Conservation (phyloP, 768 basidiomycete species). For the Dioszegia hungarica region DNA sequence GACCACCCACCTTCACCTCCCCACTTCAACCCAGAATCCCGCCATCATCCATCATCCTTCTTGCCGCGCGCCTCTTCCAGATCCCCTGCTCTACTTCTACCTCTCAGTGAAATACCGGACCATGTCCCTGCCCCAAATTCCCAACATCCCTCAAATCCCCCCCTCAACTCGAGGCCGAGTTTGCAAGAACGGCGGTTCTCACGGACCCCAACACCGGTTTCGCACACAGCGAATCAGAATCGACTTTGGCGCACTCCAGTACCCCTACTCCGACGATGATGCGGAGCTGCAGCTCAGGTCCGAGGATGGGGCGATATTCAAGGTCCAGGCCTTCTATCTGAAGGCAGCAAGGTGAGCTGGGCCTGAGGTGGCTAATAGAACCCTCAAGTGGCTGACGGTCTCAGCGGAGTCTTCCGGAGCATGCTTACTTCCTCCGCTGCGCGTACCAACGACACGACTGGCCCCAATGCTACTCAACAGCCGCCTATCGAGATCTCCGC, state of each 20-base stretch:
- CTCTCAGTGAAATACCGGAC: too few relatives aligned
- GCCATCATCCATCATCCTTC: neutral
- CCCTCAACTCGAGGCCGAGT: neutral
- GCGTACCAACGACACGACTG: neutral
- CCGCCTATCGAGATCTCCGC: conserved; percentile 5
- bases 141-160: too few relatives aligned
- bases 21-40: neutral
- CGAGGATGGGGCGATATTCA: conserved; percentile 12
- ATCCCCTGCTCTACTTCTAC: neutral
- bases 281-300: conserved; percentile 17
- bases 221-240: neutral
- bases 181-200: too few relatives aligned
- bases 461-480: neutral
- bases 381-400: neutral
- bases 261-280: conserved; percentile 8
- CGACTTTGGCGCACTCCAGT: neutral
- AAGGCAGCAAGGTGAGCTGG: conserved; percentile 15
- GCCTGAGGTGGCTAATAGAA: too few relatives aligned
- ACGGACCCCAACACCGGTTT: too few relatives aligned
- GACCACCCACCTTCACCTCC: neutral
- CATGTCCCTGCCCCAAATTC: too few relatives aligned
- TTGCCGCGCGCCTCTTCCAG: neutral
- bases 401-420: neutral
- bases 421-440: conserved; percentile 1
- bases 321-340: conserved; percentile 14